A percentile compares a stretch with the other conserved stretches of the same genome.
phyloP scores from a whole-genome alignment of 2,329 filamentous ascomycete genomes.

The Didymella keratinophila region DNA sequence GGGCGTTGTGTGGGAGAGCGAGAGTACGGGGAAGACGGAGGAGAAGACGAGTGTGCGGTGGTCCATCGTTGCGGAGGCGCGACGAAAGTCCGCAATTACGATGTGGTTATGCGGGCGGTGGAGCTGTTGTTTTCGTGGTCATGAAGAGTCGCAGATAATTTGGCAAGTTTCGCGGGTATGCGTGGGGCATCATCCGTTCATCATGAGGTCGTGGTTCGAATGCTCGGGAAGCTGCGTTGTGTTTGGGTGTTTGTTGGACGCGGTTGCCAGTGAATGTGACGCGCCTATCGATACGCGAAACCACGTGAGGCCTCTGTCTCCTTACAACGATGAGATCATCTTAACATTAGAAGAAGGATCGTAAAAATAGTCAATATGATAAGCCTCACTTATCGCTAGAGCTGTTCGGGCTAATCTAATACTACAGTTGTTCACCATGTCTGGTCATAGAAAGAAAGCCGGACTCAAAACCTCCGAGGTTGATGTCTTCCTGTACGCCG shows the following conservation, averaged over 20 bases:
- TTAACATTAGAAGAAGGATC: no score
- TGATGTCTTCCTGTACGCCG: conserved; percentile 12
- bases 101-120: conserved; percentile 18
- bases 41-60: conserved; percentile 51
- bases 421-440: conserved; percentile 11
- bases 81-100: conserved; percentile 24
- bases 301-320: conserved; percentile 13
- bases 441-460: conserved; percentile 5
- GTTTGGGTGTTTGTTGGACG: conserved; percentile 14
- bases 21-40: conserved; percentile 56
- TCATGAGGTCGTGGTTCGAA: background rate
- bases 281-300: conserved; percentile 22
- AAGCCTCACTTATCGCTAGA: background rate
- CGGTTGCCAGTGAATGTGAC: conserved; percentile 16
- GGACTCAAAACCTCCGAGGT: background rate
- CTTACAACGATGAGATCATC: no score
- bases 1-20: conserved; percentile 52
- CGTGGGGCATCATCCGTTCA: background rate
- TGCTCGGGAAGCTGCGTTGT: background rate
- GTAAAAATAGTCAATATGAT: no score
- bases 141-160: background rate
- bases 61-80: conserved; percentile 37
- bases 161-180: background rate
- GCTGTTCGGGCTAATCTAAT: conserved; percentile 1
- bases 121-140: background rate